These are phyloP conservation scores for Medicago truncatula DNA, from an alignment of 306 rosid genomes.

Conservation along the genomic window MtrunA17r5.0-ANR NC_053048.1:46413501-46414000, in stretches of 20 bases:
- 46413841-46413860: constrained; percentile 36
- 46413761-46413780: background rate
- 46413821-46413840: constrained; percentile 52
- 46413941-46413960: constrained; percentile 54
- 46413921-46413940: constrained; percentile 55
- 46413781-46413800: constrained; percentile 48
- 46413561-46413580: background rate
- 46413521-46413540: constrained; percentile 42
- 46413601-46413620: constrained; percentile 57
- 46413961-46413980: constrained; percentile 51
- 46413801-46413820: constrained; percentile 54
- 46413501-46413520: constrained; percentile 40
- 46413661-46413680: constrained; percentile 60
- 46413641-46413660: constrained; percentile 46
- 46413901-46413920: constrained; percentile 62
- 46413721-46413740: background rate
- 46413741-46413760: background rate
- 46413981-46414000: constrained; percentile 58
- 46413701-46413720: background rate
- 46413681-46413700: constrained; percentile 30
- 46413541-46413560: constrained; percentile 41
- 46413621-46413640: constrained; percentile 58
- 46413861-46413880: constrained; percentile 45
- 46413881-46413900: constrained; percentile 60
- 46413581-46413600: constrained; percentile 33